Evolutionary conservation across 2,329 filamentous ascomycete genomes (phyloP), one percentile per base, ranked within the genome.

Genomic region (Fusarium buharicum): DNA sequence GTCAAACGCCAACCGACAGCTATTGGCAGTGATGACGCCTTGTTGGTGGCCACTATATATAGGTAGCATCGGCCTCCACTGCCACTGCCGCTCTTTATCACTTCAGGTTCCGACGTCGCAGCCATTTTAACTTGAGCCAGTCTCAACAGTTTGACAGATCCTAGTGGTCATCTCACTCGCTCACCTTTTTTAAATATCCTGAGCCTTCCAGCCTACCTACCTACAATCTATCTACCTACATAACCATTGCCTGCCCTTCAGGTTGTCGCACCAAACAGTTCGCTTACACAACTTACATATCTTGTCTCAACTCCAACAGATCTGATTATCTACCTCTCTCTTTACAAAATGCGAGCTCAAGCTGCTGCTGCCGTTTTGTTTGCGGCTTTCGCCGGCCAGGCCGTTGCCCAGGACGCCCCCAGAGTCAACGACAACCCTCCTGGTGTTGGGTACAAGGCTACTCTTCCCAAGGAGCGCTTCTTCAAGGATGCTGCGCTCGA

Each of bases 351-450:
- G 70, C 64, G 62, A 27, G 38, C 55, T 46, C 62, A 58, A 43
- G 54, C 61, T 49, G 34, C 72, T 11, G 22, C 72, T 28, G 64
- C 72, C 50, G 28, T 70, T 36, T 39, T 76, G 39, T 65, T 73
- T 34, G 66, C 71, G 38, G 71, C 70, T 30, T 61, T 73, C 22
- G 50, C 73, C 31, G 67, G 72, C 24, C 68, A 71, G 30, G 73
- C 61, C 24, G 52, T 57, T 49, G 72, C 71, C 31, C 69, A 74
- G 48, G 78, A 86, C 66, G 86, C 88, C 39, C 73, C 79, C 10
- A 72, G 81, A 36, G 79, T 84, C 16, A 74, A 71, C 14, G 77
- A 83, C 75, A 91, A 91, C 76, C 84, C 87, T 2, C 55, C 73
- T 4, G 82, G 82, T 30, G 74, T 79, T 24, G 72, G 78, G 28